phyloP scores from a whole-genome alignment of 805 yeast genomes.

The Yarrowia sp. region DNA sequence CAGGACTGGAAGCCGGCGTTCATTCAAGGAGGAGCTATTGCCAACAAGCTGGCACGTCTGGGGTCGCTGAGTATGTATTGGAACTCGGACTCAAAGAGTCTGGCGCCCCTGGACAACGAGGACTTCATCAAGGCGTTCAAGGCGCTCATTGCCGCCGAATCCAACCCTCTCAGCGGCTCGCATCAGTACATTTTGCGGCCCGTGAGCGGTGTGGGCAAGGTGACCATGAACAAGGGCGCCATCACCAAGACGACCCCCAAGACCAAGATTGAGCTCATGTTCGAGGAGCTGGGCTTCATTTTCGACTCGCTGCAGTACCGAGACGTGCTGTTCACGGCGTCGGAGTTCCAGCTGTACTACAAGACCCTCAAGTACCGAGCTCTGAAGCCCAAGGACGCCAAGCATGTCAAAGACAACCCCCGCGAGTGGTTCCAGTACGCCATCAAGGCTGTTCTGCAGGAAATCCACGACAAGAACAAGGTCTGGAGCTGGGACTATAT shows the following conservation, averaged over 20 bases:
- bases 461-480: slow-evolving; percentile 79
- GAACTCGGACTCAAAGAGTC: slow-evolving; percentile 69
- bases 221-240: slow-evolving; percentile 76
- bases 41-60: slow-evolving; percentile 79
- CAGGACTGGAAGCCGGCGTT: slow-evolving; percentile 84
- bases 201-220: slow-evolving; percentile 84
- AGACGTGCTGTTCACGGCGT: slow-evolving; percentile 79
- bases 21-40: slow-evolving; percentile 69
- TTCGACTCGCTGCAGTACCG: slow-evolving; percentile 85
- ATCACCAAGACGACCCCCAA: slow-evolving; percentile 58
- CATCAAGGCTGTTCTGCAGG: slow-evolving; percentile 74
- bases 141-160: slow-evolving; percentile 42
- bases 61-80: slow-evolving; percentile 80
- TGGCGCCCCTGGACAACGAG: slow-evolving; percentile 52
- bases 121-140: slow-evolving; percentile 53
- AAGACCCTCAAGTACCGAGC: slow-evolving; percentile 78
- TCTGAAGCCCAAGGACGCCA: slow-evolving; percentile 63
- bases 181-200: slow-evolving; percentile 70
- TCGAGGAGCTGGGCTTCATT: slow-evolving; percentile 88
- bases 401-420: slow-evolving; percentile 63
- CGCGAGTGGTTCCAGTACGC: slow-evolving; percentile 83
- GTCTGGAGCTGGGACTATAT: slow-evolving; percentile 91
- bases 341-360: slow-evolving; percentile 78
- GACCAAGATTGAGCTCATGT: slow-evolving; percentile 73
- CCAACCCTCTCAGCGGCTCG: slow-evolving; percentile 41